Evolutionary conservation across 371 early-diverging fungal genomes (phyloP), one percentile per base, ranked within the genome.

Genomic region (Mucor lusitanicus): DNA sequence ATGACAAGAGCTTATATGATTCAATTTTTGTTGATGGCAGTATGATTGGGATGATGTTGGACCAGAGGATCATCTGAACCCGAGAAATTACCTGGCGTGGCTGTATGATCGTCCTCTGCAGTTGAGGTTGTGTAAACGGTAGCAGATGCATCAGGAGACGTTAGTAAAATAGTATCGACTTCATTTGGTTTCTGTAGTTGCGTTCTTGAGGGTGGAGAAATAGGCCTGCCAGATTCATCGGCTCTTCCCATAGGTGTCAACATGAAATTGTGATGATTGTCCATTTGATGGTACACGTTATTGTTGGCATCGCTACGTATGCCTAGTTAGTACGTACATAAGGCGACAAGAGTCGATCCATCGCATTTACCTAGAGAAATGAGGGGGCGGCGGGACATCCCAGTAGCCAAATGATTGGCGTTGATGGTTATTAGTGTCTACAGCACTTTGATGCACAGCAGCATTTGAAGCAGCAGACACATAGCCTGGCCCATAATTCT

Each of bases 121-220:
- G 56, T 32, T 17, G 64, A 64, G 11, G 42, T 15, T 5, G 64
- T 56, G 13, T 55, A 64, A 13, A 44, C 40, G 9, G 64, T 56
- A 1, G 64, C 27, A 21, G 64, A 56, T 40, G 57, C 63, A 11
- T 53, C 27, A 40, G 64, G 64, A 5, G 64, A 42, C 2, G 19
- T 42, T 9, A 56, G 42, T 30, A 44, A 13, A 32, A 28, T n/a
- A 21, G 44, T 21, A 32, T 65, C 65, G 23, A 65, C 27, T 44
- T 57, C 58, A 27, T 65, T 65, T 33, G 65, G 65, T 21, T 65
- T 65, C 35, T 65, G 65, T 21, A 58, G 17, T 19, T 39, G 53
- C 11, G 55, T 55, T 21, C 53, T 27, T 32, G 54, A 33, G 5
- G 37, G 53, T n/a, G 37, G 54, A 37, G 63, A 25, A 53, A 53